Base-by-base conservation (phyloP, 202 grass and related monocot genomes). In the Carex arenaria region DNA sequence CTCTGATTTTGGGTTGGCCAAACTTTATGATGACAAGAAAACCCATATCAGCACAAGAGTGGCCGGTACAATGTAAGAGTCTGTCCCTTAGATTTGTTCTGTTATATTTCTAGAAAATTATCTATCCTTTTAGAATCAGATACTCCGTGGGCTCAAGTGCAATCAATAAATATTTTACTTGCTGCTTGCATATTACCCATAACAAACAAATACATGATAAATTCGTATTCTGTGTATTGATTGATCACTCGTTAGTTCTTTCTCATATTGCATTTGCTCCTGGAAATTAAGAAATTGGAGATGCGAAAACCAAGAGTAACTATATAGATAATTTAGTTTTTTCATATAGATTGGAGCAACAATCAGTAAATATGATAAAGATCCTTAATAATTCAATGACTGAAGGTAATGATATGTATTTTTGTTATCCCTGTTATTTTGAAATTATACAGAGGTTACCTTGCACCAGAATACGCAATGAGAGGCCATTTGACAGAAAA, bases 401-500 rank as follows among this genome's bases (percentile, higher is more conserved):
- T 10, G 4, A 38, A 12, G 19, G 28, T n/a, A 55, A 10, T 77
- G 13, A 59, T 60, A 36, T 78, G 31, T 11, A 22, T 78, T 38
- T 28, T 0, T 67, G 14, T 64, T 52, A 11, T 67, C 15, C 18
- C 18, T 82, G 10, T 70, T 67, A 61, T 34, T 43, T 61, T 19
- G 7, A 64, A 47, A 81, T 59, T 88, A 12, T 77, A 4, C 82
- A 97, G 94, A 69, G 94, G 92, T 38, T 97, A 97, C 78, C 87
- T 97, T 20, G 95, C 95, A 87, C 95, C 92, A 2, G 95, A 97
- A 80, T 97, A 97, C 12, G 95, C 95, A 32, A 93, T 97, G 94
- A 94, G 90, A 85, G 94, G 94, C n/a, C 94, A 94, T 83, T 82
- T 97, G 72, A 97, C 92, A 0, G 94, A 97, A 85, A 97, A 97